A percentile compares a stretch with the other conserved stretches of the same genome.
These are phyloP conservation scores for Xanthoconium purpureum DNA, from an alignment of 768 basidiomycete genomes.

Conservation along the genomic window DNA sequence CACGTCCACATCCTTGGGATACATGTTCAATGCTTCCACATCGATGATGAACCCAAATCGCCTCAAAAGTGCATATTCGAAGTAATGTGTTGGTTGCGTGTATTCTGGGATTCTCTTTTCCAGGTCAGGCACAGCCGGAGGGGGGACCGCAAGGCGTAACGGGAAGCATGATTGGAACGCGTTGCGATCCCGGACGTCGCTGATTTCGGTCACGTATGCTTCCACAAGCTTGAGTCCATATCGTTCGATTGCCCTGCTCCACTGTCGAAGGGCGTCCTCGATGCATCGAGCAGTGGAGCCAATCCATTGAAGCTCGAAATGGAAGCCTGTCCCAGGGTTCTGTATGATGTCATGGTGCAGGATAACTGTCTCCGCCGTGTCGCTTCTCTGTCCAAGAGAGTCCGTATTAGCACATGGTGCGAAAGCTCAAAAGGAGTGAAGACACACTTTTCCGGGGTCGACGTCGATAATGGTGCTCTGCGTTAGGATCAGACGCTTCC, in stretches of 20 bases:
- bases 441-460: slow-evolving; percentile 65
- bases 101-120: slow-evolving; percentile 67
- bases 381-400: slow-evolving; percentile 58
- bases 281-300: slow-evolving; percentile 89
- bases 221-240: slow-evolving; percentile 93
- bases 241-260: slow-evolving; percentile 79
- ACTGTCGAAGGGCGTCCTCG: slow-evolving; percentile 80
- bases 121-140: slow-evolving; percentile 67
- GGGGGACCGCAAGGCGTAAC: slow-evolving; percentile 70
- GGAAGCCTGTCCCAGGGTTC: slow-evolving; percentile 91
- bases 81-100: slow-evolving; percentile 64
- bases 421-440: background rate
- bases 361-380: slow-evolving; percentile 83
- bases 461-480: slow-evolving; percentile 91
- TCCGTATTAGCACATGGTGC: slow-evolving; percentile 7
- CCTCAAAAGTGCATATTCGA: slow-evolving; percentile 74
- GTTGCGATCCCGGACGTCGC: slow-evolving; percentile 79
- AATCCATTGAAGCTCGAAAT: slow-evolving; percentile 97
- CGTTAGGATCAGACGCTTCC: slow-evolving; percentile 70
- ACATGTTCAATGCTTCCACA: slow-evolving; percentile 73
- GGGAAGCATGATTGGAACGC: slow-evolving; percentile 92
- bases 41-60: slow-evolving; percentile 82
- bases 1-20: slow-evolving; percentile 79
- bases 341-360: slow-evolving; percentile 95
- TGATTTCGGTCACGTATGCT: slow-evolving; percentile 88